These are phyloP conservation scores for Cardamine resedifolia DNA, from an alignment of 345 rosid species.

Conservation along the genomic window DNA sequence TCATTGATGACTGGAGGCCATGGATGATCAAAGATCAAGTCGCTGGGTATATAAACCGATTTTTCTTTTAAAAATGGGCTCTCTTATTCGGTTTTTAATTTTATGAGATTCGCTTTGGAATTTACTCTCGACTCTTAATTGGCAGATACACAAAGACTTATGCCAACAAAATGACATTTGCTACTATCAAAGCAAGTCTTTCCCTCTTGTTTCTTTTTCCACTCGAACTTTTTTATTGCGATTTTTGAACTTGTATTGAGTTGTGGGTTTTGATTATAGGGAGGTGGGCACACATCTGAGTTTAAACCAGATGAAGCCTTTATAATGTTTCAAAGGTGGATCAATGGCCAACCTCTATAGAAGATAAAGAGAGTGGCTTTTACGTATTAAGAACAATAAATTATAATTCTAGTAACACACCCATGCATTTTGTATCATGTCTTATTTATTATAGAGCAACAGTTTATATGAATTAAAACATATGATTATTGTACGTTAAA, in stretches of 20 bases:
- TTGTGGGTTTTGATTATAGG: constrained; percentile 39
- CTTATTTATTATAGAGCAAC: no score
- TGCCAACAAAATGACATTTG: constrained; percentile 62
- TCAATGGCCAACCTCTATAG: constrained; percentile 27
- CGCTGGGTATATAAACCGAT: constrained; percentile 41
- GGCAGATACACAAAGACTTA: constrained; percentile 62
- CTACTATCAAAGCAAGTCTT: constrained; percentile 56
- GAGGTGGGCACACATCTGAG: constrained; percentile 65
- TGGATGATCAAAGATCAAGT: constrained; percentile 54
- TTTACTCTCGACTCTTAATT: neutral
- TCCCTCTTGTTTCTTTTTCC: neutral
- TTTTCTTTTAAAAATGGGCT: neutral
- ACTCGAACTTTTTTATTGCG: neutral
- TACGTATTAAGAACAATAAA: neutral
- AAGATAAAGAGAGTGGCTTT: neutral
- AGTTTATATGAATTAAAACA: constrained; percentile 29
- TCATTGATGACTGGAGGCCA: constrained; percentile 58
- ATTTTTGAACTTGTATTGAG: neutral
- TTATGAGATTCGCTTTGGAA: neutral
- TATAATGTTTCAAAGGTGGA: constrained; percentile 45
- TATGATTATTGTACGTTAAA: no score
- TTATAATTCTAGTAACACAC: neutral
- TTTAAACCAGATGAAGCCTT: constrained; percentile 47
- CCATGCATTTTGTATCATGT: no score
- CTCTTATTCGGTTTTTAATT: neutral